These are phyloP conservation scores for Pseudogymnoascus sp. DNA, from an alignment of 2,329 filamentous ascomycete genomes.

Conservation along the genomic window DNA sequence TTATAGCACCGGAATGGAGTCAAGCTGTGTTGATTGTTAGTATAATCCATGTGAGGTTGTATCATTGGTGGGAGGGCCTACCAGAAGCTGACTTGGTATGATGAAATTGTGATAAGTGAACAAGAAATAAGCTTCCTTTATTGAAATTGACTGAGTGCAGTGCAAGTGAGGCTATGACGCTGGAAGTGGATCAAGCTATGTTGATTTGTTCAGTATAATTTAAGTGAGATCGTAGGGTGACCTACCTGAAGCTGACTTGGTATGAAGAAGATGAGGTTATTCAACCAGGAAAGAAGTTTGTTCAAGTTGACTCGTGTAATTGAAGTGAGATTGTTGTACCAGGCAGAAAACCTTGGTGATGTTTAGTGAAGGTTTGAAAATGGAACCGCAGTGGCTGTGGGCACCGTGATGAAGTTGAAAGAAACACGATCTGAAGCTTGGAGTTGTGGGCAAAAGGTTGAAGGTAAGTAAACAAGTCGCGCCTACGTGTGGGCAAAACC, in stretches of 20 bases:
- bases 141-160: not conserved
- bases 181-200: not conserved
- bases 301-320: not conserved
- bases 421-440: not conserved
- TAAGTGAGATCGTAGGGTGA: not conserved
- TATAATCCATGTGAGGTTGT: not conserved
- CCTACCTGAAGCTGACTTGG: not conserved
- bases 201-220: not conserved
- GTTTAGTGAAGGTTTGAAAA: not conserved
- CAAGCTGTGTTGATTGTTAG: not conserved
- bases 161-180: not conserved
- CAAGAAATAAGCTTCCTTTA: not conserved
- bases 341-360: not conserved
- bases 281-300: not conserved
- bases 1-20: not conserved
- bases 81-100: not conserved
- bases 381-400: not conserved
- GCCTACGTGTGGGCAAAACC: not conserved
- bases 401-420: not conserved
- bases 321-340: not conserved
- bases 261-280: not conserved
- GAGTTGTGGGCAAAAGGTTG: not conserved
- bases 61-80: no score
- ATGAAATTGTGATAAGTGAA: not conserved
- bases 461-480: not conserved